Evolutionary conservation across 2,329 filamentous ascomycete species (phyloP), one percentile per base, ranked within the genome.

Genomic region (Microdochium bolleyi): DNA sequence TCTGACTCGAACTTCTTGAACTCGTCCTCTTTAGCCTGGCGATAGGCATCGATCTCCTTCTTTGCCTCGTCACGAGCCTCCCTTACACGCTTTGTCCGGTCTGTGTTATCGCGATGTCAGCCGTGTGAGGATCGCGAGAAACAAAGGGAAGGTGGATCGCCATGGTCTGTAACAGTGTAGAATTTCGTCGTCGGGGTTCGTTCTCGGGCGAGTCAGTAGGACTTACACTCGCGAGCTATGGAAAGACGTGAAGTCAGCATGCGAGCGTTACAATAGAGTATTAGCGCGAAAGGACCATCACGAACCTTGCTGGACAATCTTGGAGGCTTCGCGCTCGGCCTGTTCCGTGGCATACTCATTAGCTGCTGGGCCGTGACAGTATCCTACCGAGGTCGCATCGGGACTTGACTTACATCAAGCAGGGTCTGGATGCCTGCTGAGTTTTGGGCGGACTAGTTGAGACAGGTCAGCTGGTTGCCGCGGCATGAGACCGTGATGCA

Each of bases 361-460:
- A 77, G 70, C 67, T 64, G 56, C 24, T 7, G 8, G 30, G 41
- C 22, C 25, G 25, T 30, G n/a, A 37, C 25, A 44, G 21, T 16
- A 37, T 7, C 25, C 21, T 25, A 2, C 30, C 11, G 25, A 32
- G 16, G 44, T 49, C 19, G 55, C 41, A 49, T 54, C 38, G 48
- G 25, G 49, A 49, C 32, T 54, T 55, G 55, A 46, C 56, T 69
- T 87, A 99, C 94, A 76, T 97, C 94, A 75, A 99, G 90, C 67
- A 99, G 85, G 69, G 92, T 97, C 76, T 97, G 92, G 70, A 99
- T 99, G 73, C 94, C 94, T 67, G 89, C 87, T 61, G 94, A 97
- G 79, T 97, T 97, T 77, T 97, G 94, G 69, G 92, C 94, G 70
- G 94, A 94, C 92, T 97, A 24, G 67, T 63, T 57, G 48, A 54